Evolutionary conservation across 148 eudicot species (phyloP), one percentile per base, ranked within the genome.

Genomic region (Arctostaphylos glauca): DNA sequence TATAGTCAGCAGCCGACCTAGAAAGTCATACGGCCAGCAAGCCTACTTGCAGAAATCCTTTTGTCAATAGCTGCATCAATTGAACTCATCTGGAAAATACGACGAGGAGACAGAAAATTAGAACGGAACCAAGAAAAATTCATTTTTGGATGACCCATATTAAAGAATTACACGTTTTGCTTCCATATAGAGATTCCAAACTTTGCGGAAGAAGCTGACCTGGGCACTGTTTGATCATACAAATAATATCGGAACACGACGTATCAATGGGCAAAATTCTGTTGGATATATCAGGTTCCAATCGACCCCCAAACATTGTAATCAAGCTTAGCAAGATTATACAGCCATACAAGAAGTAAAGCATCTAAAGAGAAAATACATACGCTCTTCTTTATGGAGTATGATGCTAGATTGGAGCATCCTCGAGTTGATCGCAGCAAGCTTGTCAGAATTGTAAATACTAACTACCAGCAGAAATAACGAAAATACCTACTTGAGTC

Each of bases 21-120:
- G 38, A 31, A 31, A n/a, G n/a, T n/a, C n/a, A n/a, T 94, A 53
- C 99, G 91, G 76, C 99, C 98, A 82, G 99, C 98, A 77, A 97
- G 96, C 90, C 99, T 93, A 90, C 97, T 88, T 88, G 93, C 98
- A 2, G 91, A 93, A 88, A 97, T 97, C 89, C 99, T 91, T 87
- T 91, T 88, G 87, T 97, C 99, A 82, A 97, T 94, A 79, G 98
- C 99, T 47, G 99, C 98, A 88, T 97, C 99, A 82, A 97, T 90
- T 70, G 98, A 97, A 84, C 91, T 93, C 99, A 97, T 97, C 99
- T 97, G 93, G 72, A 87, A 89, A 50, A 88, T 71, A 68, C 38
- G n/a, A 48, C 78, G 67, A 79, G 68, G 23, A 64, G 15, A 58
- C 13, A 53, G 31, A 48, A 44, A 79, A 71, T 86, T 76, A 84